Conservation (phyloP, 2,329 filamentous ascomycete genomes). For the Cladosporium sp. region DNA sequence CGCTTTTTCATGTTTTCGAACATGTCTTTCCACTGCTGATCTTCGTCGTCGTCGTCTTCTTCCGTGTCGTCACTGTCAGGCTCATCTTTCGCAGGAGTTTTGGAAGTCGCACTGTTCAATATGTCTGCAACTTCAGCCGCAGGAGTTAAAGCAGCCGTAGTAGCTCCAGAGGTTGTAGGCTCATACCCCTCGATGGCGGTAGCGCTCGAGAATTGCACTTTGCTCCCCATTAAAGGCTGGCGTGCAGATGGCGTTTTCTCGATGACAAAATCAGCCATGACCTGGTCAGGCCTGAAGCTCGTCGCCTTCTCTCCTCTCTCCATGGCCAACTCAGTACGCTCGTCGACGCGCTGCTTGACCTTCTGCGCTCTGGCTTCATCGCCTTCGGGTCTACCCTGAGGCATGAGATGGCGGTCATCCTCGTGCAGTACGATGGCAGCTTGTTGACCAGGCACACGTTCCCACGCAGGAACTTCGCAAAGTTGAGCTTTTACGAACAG, state of each 20-base stretch:
- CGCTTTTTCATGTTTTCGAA: conserved; percentile 11
- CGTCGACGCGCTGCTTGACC: conserved; percentile 12
- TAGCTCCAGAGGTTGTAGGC: not conserved
- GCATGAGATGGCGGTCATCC: conserved; percentile 20
- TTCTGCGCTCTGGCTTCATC: not conserved
- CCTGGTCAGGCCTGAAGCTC: conserved; percentile 26
- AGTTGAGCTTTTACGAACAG: conserved; percentile 87
- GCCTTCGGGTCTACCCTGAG: not conserved
- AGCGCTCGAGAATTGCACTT: conserved; percentile 4
- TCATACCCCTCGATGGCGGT: conserved; percentile 12
- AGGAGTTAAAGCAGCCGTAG: not conserved
- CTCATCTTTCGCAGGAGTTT: not conserved
- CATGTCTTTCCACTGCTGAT: conserved; percentile 15
- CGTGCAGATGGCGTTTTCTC: conserved; percentile 23
- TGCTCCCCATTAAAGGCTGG: not conserved
- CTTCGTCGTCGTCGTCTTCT: conserved; percentile 10
- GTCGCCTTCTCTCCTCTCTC: conserved; percentile 39
- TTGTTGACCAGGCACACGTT: conserved; percentile 54
- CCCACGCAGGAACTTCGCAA: conserved; percentile 78
- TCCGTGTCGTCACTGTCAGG: not conserved
- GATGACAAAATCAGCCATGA: conserved; percentile 29
- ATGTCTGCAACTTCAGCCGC: conserved; percentile 3
- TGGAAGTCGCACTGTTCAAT: not conserved
- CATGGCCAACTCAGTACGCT: conserved; percentile 36
- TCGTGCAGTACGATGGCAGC: conserved; percentile 38